phyloP scores from a whole-genome alignment of 768 basidiomycete species.

The Termitomyces sp. region DNA sequence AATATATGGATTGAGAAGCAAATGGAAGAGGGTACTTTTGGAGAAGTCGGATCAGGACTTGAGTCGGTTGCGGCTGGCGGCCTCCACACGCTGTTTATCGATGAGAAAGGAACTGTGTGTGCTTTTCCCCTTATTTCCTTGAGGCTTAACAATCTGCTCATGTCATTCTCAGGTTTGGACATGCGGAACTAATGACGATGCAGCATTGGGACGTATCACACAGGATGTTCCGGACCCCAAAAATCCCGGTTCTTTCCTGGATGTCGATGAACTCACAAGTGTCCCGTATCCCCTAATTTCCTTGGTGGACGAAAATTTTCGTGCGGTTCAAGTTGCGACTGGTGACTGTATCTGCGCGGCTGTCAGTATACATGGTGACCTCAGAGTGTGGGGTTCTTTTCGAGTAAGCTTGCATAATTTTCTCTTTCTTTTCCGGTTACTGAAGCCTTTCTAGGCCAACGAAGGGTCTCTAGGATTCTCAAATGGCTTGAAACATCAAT shows the following conservation, averaged over 20 bases:
- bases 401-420: slow-evolving; percentile 51
- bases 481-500: slow-evolving; percentile 63
- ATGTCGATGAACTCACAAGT: slow-evolving; percentile 51
- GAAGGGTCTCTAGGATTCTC: slow-evolving; percentile 88
- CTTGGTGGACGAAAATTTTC: slow-evolving; percentile 76
- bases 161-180: slow-evolving; percentile 64
- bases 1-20: slow-evolving; percentile 76
- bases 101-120: slow-evolving; percentile 87
- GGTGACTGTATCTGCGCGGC: slow-evolving; percentile 91
- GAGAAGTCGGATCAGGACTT: slow-evolving; percentile 71
- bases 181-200: slow-evolving; percentile 86
- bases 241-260: slow-evolving; percentile 54
- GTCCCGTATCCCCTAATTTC: slow-evolving; percentile 65
- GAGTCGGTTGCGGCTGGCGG: slow-evolving; percentile 83
- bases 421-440: slow-evolving; percentile 1
- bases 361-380: slow-evolving; percentile 71
- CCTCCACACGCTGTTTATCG: slow-evolving; percentile 84
- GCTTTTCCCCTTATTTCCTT: neutral
- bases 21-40: slow-evolving; percentile 69
- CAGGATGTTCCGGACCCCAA: slow-evolving; percentile 57
- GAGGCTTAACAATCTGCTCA: neutral
- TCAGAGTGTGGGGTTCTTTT: slow-evolving; percentile 89
- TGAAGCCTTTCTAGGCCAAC: slow-evolving; percentile 44
- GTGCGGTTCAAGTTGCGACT: slow-evolving; percentile 76
- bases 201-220: slow-evolving; percentile 80